Evolutionary conservation across 2,329 filamentous ascomycete genomes (phyloP).

Genomic region (Fusarium citri): DNA sequence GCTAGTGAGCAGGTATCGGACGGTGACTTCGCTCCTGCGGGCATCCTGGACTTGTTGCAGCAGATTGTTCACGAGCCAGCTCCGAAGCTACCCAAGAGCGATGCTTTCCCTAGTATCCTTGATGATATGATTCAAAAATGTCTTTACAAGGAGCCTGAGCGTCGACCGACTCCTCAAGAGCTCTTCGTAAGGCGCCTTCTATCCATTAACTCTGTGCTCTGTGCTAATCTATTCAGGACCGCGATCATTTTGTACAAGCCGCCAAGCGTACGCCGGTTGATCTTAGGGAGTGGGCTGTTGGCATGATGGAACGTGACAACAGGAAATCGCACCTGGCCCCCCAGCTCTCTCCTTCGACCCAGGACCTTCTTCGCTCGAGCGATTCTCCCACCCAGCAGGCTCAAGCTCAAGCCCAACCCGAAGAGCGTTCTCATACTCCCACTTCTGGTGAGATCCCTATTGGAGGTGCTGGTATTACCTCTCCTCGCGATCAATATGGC

Average conservation of each 20-base stretch:
- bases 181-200: constrained; percentile 77
- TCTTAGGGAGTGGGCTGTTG: constrained; percentile 90
- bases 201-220: not conserved
- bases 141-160: constrained; percentile 87
- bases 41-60: constrained; percentile 94
- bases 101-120: constrained; percentile 93
- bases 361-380: constrained; percentile 75
- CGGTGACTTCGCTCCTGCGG: constrained; percentile 84
- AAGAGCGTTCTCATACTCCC: constrained; percentile 67
- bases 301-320: constrained; percentile 94
- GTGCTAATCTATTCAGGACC: constrained; percentile 70
- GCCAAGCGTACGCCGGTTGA: constrained; percentile 97
- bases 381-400: constrained; percentile 65
- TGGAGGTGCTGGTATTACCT: constrained; percentile 65
- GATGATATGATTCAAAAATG: constrained; percentile 99
- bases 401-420: constrained; percentile 51
- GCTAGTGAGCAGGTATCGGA: constrained; percentile 77
- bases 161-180: constrained; percentile 91
- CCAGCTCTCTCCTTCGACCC: constrained; percentile 80
- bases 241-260: constrained; percentile 93
- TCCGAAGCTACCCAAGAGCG: constrained; percentile 93
- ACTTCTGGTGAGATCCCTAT: constrained; percentile 80
- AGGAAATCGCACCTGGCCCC: constrained; percentile 93
- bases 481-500: constrained; percentile 62
- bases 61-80: constrained; percentile 98